Evolutionary conservation across 1,284 basidiomycete species (phyloP), one percentile per base, ranked within the genome.

Genomic region (Pyrrhoderma noxium): DNA sequence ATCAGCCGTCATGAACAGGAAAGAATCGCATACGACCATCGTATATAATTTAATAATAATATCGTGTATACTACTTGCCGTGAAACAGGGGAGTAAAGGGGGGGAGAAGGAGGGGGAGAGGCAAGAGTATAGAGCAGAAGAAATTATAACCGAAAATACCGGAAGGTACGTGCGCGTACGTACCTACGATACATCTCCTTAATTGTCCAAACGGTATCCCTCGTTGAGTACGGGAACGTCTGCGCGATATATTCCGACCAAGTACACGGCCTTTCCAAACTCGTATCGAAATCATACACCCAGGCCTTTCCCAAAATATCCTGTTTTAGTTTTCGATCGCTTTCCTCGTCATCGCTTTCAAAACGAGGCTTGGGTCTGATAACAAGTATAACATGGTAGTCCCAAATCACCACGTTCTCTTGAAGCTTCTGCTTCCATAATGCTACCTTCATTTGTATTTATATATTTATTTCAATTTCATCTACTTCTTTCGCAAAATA

Each of bases 361-460:
- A 34, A 36, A 19, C 38, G 43, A 19, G 40, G 39, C 31, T 43
- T 37, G 31, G 85, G 67, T 38, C n/a, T n/a, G n/a, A n/a, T n/a
- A n/a, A 77, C 63, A 8, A 84, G 71, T 23, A 88, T 64, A 57
- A 84, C 83, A 61, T 89, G 86, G 63, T 89, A 88, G 62, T 89
- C 85, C 85, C 85, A 88, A 34, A 88, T 64, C 8, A 86, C 76
- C 62, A 58, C 56, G 22, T 65, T 60, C 14, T 40, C 38, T 8
- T 70, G 69, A 21, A 66, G 67, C 57, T 73, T 76, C 62, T 87
- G 85, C 47, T 70, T 71, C 76, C 81, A 85, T 27, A 89, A 63
- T 18, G 80, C 77, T 22, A 82, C 76, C 83, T 85, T 59, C 53
- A 43, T 39, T 35, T 46, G 40, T 49, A 50, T 37, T 35, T 31